Evolutionary conservation across 441 rosid species (phyloP).

Genomic region (Euphorbia celastroides): DNA sequence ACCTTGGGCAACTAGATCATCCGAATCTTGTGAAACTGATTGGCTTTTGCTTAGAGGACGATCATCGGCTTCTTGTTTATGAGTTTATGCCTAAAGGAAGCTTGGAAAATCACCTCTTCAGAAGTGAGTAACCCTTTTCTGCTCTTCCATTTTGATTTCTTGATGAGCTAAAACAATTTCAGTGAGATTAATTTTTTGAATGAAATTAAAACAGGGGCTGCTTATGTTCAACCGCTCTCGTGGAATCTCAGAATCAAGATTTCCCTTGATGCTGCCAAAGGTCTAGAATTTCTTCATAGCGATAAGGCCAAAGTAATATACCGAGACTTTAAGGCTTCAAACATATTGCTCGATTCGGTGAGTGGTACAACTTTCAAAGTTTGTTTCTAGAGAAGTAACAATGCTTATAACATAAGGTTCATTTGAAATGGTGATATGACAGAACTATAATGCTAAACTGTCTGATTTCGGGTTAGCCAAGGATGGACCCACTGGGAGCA

Average conservation of each 20-base stretch:
- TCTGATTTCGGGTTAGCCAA: slow-evolving; percentile 98
- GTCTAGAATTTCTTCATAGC: slow-evolving; percentile 88
- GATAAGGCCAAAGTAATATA: slow-evolving; percentile 79
- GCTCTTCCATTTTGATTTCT: neutral
- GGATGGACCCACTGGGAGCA: slow-evolving; percentile 78
- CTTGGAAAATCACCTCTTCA: slow-evolving; percentile 80
- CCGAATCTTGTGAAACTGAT: slow-evolving; percentile 74
- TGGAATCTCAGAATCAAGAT: slow-evolving; percentile 78
- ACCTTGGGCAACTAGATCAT: slow-evolving; percentile 74
- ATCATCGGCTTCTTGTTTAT: no score
- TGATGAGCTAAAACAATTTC: neutral
- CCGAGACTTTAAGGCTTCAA: slow-evolving; percentile 83
- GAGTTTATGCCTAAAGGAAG: slow-evolving; percentile 93
- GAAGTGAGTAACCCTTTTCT: slow-evolving; percentile 41
- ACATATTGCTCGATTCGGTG: slow-evolving; percentile 83
- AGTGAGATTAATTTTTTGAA: neutral
- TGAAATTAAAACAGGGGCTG: slow-evolving; percentile 37
- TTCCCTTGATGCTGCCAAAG: slow-evolving; percentile 88
- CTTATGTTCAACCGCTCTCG: slow-evolving; percentile 64
- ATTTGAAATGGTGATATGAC: slow-evolving; percentile 16
- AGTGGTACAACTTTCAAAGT: slow-evolving; percentile 7
- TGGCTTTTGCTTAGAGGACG: slow-evolving; percentile 86
- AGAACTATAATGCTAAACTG: slow-evolving; percentile 81
- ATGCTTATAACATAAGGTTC: slow-evolving; percentile 6
- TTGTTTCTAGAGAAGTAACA: neutral